Conservation (phyloP, 108 stramenopile genomes). For the Nannochloropsis granulata region DNA sequence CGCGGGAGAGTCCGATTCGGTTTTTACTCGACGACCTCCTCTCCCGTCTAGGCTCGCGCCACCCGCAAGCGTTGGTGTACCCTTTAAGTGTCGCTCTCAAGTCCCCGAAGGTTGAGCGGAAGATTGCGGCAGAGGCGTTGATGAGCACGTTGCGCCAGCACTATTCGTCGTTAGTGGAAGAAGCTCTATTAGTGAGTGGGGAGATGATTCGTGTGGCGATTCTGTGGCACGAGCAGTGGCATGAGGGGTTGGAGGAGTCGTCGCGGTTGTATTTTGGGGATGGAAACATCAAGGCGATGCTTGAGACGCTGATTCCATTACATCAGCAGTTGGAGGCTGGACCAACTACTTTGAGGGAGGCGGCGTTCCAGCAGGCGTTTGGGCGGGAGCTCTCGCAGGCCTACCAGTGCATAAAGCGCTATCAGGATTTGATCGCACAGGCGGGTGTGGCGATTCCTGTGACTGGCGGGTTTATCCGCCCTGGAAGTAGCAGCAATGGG, state of each 20-base stretch:
- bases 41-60: constrained; percentile 52
- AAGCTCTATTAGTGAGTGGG: constrained; percentile 78
- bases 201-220: constrained; percentile 98
- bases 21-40: constrained; percentile 73
- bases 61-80: constrained; percentile 94
- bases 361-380: constrained; percentile 58
- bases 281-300: constrained; percentile 81
- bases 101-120: constrained; percentile 67
- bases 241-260: constrained; percentile 90
- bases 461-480: neutral
- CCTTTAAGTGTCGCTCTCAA: constrained; percentile 82
- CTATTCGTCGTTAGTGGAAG: constrained; percentile 57
- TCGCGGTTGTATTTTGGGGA: constrained; percentile 72
- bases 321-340: constrained; percentile 66
- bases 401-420: constrained; percentile 48
- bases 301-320: constrained; percentile 60
- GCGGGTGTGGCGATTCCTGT: neutral
- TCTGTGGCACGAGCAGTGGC: constrained; percentile 97
- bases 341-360: constrained; percentile 56
- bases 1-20: constrained; percentile 51
- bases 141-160: constrained; percentile 70
- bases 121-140: constrained; percentile 66
- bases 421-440: constrained; percentile 12
- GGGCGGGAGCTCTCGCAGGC: constrained; percentile 64
- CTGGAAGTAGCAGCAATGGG: neutral